These are phyloP conservation scores for Hypoxylon crocopeplum DNA, from an alignment of 495 filamentous ascomycete species.

Conservation along the genomic window DNA sequence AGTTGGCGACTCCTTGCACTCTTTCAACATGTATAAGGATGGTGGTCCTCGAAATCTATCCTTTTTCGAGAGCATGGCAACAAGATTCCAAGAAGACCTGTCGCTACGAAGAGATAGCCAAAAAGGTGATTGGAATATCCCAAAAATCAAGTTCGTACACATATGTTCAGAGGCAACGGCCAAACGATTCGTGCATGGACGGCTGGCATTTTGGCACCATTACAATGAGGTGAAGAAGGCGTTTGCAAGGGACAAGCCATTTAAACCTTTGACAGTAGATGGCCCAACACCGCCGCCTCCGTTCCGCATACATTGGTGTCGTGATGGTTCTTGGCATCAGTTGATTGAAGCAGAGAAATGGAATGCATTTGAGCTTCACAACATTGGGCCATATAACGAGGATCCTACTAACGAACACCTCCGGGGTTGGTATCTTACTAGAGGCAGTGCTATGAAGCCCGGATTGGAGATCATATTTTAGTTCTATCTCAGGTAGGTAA, in stretches of 20 bases:
- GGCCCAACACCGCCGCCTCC: not conserved
- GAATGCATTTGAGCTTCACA: not conserved
- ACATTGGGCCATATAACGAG: no score
- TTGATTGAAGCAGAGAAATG: not conserved
- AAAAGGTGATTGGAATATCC: not conserved
- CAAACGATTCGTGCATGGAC: slow-evolving; percentile 1
- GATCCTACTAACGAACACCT: not conserved
- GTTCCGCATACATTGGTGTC: not conserved
- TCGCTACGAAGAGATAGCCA: not conserved
- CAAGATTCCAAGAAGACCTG: not conserved
- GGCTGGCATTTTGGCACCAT: slow-evolving; percentile 7
- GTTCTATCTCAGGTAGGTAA: no score
- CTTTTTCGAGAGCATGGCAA: not conserved
- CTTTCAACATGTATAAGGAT: not conserved
- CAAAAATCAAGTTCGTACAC: slow-evolving; percentile 1
- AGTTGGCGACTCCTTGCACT: not conserved
- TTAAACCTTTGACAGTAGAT: not conserved
- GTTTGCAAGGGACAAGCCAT: not conserved
- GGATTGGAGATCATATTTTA: slow-evolving; percentile 3
- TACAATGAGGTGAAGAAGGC: slow-evolving; percentile 8
- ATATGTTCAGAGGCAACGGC: not conserved
- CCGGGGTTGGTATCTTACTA: not conserved
- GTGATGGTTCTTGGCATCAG: not conserved
- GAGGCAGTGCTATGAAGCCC: not conserved
- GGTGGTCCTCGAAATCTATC: not conserved